Conservation (phyloP, 352 stramenopile genomes). For the Pythium diclinum region DNA sequence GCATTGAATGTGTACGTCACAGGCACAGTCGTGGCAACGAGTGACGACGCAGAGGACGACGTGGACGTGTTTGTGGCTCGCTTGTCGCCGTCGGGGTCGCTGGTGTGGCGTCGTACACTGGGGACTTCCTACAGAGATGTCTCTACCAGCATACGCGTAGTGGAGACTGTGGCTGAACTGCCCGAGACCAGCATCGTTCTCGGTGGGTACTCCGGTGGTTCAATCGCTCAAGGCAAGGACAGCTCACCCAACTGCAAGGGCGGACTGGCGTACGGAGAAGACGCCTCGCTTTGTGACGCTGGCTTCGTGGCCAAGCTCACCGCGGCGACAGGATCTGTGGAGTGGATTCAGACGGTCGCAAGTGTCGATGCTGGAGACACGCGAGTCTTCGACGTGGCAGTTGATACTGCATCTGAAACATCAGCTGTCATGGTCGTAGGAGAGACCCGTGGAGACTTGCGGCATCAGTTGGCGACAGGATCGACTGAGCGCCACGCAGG, state of each 20-base stretch:
- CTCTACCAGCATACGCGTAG: slow-evolving; percentile 3
- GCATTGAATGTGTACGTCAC: slow-evolving; percentile 11
- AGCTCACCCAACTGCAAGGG: slow-evolving; percentile 8
- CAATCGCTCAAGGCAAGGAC: neutral
- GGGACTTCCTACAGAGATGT: slow-evolving; percentile 11
- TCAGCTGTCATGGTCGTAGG: slow-evolving; percentile 25
- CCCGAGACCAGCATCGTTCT: slow-evolving; percentile 6
- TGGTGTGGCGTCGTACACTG: slow-evolving; percentile 15
- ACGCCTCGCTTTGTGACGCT: neutral
- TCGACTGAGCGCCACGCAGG: slow-evolving; percentile 11
- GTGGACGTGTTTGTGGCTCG: slow-evolving; percentile 14
- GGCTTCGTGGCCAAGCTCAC: slow-evolving; percentile 18
- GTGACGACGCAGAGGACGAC: neutral
- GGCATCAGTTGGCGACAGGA: neutral
- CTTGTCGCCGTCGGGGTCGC: neutral
- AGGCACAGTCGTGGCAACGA: neutral
- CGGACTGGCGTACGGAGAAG: neutral
- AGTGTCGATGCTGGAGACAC: slow-evolving; percentile 1
- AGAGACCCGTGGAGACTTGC: slow-evolving; percentile 26
- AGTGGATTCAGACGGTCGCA: slow-evolving; percentile 2
- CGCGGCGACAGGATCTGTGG: neutral
- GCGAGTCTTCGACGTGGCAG: slow-evolving; percentile 28
- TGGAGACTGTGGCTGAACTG: neutral
- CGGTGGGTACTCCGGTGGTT: slow-evolving; percentile 12
- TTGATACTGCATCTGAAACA: neutral